Evolutionary conservation across 202 grass and related monocot genomes (phyloP), one percentile per base, ranked within the genome.

Genomic region (Digitaria exilis): DNA sequence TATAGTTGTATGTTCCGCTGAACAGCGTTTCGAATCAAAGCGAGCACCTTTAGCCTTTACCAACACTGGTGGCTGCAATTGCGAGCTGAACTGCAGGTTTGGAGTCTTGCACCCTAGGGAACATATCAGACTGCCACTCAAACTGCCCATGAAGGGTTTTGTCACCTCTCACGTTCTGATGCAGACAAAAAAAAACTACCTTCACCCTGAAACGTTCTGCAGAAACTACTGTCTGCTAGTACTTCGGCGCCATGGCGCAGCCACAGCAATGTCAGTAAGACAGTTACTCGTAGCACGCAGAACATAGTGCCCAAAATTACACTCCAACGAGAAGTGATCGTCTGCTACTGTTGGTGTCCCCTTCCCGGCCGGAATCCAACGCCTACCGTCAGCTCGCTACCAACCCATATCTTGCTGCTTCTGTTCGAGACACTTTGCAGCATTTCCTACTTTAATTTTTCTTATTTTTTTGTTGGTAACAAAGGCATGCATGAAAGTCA

Each of bases 301-400:
- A 77, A 50, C 64, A 58, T 85, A 81, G 22, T 30, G 68, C 70
- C 77, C 70, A 60, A 69, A 80, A 28, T 19, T 18, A 68, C 37
- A 64, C 14, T 0, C 41, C 22, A 0, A 13, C 26, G 17, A 9
- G 30, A 84, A 45, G 10, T 34, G 76, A 45, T 79, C 68, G 34
- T 18, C 29, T 32, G 76, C 25, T 68, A 26, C 69, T 16, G 48
- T 67, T 74, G n/a, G 24, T 57, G 34, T 41, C 43, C 13, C 58
- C 58, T 3, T 48, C 78, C 59, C 59, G n/a, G n/a, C n/a, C 7
- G 48, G 34, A 68, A 55, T 59, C 21, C 29, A 18, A 31, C 69
- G 41, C 46, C 45, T 75, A 79, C 77, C 76, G 4, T 56, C 76
- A 51, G 22, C 60, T 68, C 14, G 8, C 62, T 84, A 75, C n/a